These are phyloP conservation scores for Sporothrix humicola DNA, from an alignment of 2,329 filamentous ascomycete species.

Conservation along the genomic window DNA sequence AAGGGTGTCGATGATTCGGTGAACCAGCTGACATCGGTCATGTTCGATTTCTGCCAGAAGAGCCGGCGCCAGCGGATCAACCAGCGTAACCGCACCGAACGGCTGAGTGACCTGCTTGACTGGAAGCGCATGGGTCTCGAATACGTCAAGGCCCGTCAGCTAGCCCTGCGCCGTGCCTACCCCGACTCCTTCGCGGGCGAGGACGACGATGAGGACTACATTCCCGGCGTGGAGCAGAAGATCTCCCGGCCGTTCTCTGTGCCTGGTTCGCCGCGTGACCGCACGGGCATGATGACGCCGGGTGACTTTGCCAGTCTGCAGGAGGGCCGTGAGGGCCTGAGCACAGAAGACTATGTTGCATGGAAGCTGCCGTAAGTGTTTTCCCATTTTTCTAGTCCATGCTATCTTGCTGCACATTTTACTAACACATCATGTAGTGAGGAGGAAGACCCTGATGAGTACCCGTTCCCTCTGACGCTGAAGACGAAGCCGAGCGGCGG, in stretches of 20 bases:
- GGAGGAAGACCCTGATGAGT: conserved; percentile 86
- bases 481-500: conserved; percentile 57
- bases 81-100: conserved; percentile 95
- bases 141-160: conserved; percentile 94
- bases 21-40: conserved; percentile 88
- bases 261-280: conserved; percentile 87
- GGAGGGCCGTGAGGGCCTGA: conserved; percentile 89
- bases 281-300: conserved; percentile 97
- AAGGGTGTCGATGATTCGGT: conserved; percentile 98
- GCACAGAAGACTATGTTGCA: conserved; percentile 95
- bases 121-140: conserved; percentile 99
- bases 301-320: conserved; percentile 97
- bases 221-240: conserved; percentile 91
- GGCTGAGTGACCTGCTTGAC: conserved; percentile 90
- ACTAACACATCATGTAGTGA: conserved; percentile 65
- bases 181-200: conserved; percentile 82
- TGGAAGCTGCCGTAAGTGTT: conserved; percentile 94
- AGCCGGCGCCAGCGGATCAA: conserved; percentile 97
- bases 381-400: background rate
- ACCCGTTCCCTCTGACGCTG: conserved; percentile 64
- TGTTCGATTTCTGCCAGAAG: conserved; percentile 94
- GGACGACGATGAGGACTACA: conserved; percentile 86
- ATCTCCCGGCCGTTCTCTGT: conserved; percentile 93
- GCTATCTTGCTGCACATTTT: conserved; percentile 22
- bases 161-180: conserved; percentile 90